These are phyloP conservation scores for Lophium mytilinum DNA, from an alignment of 495 filamentous ascomycete genomes.

Conservation along the genomic window DNA sequence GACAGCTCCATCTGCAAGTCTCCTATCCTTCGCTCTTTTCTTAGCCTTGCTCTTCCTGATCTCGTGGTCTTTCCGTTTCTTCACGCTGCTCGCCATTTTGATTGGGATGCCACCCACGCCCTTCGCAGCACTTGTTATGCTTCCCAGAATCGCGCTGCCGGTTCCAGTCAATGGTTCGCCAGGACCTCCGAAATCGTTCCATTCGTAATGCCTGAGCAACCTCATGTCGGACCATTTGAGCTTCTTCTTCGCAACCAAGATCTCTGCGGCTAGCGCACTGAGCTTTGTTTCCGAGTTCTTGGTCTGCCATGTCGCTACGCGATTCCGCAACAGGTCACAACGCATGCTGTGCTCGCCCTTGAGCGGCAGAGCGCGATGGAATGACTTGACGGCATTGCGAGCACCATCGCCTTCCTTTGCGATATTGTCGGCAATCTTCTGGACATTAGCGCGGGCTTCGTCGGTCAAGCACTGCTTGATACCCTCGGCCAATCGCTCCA, in stretches of 20 bases:
- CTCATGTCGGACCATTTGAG: conserved; percentile 58
- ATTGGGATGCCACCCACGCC: conserved; percentile 55
- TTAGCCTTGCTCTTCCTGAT: conserved; percentile 36
- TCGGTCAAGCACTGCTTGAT: conserved; percentile 58
- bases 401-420: conserved; percentile 65
- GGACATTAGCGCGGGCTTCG: conserved; percentile 48
- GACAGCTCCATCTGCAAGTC: not conserved
- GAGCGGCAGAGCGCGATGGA: conserved; percentile 56
- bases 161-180: conserved; percentile 65
- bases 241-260: conserved; percentile 50
- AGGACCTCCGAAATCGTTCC: conserved; percentile 73
- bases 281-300: conserved; percentile 50
- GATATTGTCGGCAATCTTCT: conserved; percentile 54
- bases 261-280: conserved; percentile 57
- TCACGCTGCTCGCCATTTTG: conserved; percentile 45
- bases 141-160: conserved; percentile 47
- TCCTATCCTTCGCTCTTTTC: conserved; percentile 8
- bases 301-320: conserved; percentile 60
- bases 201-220: conserved; percentile 58
- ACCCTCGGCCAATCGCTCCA: conserved; percentile 56
- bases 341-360: conserved; percentile 52
- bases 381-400: conserved; percentile 58
- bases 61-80: conserved; percentile 39
- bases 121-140: conserved; percentile 44
- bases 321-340: conserved; percentile 57